phyloP scores from a whole-genome alignment of 257 asterid genomes.

The Mentha longifolia region DNA sequence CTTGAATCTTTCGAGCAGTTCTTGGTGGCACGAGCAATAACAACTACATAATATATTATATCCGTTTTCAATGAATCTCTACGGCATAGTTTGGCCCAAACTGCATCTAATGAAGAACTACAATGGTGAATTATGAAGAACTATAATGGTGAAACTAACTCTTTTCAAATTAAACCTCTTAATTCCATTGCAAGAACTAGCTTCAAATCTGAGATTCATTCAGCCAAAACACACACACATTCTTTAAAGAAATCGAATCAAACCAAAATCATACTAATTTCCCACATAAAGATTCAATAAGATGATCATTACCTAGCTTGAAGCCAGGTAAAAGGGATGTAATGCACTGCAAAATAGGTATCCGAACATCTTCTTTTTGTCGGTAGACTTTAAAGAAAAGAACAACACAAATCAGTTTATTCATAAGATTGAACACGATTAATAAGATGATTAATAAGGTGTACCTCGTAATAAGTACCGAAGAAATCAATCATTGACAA shows the following conservation, averaged over 20 bases:
- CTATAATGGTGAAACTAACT: not conserved
- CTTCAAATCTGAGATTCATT: constrained; percentile 22
- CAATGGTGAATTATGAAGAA: not conserved
- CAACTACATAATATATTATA: too few relatives aligned
- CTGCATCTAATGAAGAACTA: not conserved
- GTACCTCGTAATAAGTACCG: too few relatives aligned
- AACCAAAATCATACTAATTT: not conserved
- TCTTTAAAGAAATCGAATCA: constrained; percentile 7
- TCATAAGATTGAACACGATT: too few relatives aligned
- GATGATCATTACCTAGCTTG: too few relatives aligned
- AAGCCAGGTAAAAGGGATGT: too few relatives aligned
- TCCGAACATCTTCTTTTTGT: too few relatives aligned
- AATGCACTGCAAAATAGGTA: too few relatives aligned
- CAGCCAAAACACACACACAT: not conserved
- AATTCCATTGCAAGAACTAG: not conserved
- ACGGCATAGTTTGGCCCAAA: not conserved
- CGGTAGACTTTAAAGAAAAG: too few relatives aligned
- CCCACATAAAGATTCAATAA: constrained; percentile 11
- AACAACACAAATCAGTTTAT: too few relatives aligned
- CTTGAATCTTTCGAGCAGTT: not conserved
- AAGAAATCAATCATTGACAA: too few relatives aligned
- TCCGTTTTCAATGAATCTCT: too few relatives aligned
- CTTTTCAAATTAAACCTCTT: not conserved
- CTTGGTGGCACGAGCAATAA: not conserved
- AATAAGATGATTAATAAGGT: too few relatives aligned